These are phyloP conservation scores for Taiozyma onychis DNA, from an alignment of 1,139 yeast genomes.

Conservation along the genomic window DNA sequence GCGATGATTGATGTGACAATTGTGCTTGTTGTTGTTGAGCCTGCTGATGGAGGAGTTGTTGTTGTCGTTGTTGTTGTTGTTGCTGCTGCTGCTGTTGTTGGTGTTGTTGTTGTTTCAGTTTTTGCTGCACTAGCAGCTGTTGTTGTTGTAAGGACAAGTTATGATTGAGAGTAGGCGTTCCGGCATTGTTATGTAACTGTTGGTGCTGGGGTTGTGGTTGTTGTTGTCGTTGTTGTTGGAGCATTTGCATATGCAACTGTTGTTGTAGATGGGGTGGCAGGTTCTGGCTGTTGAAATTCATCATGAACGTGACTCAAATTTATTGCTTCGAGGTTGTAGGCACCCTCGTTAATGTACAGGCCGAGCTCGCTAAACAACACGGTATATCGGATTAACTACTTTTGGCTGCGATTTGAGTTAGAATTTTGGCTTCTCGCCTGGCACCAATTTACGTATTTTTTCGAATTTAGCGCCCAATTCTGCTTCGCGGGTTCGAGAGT, in stretches of 20 bases:
- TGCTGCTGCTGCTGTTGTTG: conserved; percentile 1
- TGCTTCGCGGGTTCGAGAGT: neutral
- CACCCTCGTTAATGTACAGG: neutral
- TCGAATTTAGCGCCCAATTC: neutral
- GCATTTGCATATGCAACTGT: conserved; percentile 29
- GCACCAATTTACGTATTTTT: neutral
- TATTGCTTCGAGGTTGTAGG: neutral
- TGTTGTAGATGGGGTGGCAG: conserved; percentile 17
- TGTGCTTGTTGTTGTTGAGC: conserved; percentile 12
- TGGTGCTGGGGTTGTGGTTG: conserved; percentile 23
- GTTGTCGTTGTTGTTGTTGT: conserved; percentile 18
- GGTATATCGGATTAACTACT: neutral
- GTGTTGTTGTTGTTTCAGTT: too few relatives aligned
- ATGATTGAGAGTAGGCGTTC: neutral
- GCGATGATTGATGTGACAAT: neutral
- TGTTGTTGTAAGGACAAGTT: conserved; percentile 17
- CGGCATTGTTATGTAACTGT: conserved; percentile 3
- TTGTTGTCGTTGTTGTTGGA: conserved; percentile 23
- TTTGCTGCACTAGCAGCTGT: conserved; percentile 1
- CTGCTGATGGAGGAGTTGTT: conserved; percentile 15
- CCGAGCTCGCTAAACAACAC: neutral
- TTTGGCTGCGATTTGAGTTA: neutral
- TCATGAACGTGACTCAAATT: neutral
- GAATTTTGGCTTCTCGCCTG: neutral
- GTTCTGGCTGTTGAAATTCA: conserved; percentile 11